These are phyloP conservation scores for Candida sp. DNA, from an alignment of 1,139 yeast genomes.

Conservation along the genomic window DNA sequence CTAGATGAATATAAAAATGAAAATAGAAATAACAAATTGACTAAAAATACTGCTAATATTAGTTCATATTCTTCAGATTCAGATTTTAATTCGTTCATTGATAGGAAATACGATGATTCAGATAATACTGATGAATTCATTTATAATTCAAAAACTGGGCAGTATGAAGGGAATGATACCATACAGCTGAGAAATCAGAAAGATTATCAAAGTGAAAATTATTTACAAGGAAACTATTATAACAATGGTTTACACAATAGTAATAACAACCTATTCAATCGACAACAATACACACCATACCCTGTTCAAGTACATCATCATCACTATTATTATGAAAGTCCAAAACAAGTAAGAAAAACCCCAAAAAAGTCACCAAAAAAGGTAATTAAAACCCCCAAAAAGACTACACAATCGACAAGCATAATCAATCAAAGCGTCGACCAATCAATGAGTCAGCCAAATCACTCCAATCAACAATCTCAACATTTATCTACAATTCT, in stretches of 20 bases:
- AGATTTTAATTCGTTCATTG: conserved; percentile 14
- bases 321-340: conserved; percentile 30
- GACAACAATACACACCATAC: conserved; percentile 6
- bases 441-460: background rate
- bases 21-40: no score
- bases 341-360: conserved; percentile 2
- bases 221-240: no score
- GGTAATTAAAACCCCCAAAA: conserved; percentile 2
- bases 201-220: background rate
- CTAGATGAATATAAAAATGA: conserved; percentile 9
- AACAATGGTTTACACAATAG: no score
- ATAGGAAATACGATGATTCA: conserved; percentile 5
- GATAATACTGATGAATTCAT: conserved; percentile 17
- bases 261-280: background rate
- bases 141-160: conserved; percentile 17
- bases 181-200: background rate
- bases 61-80: conserved; percentile 19
- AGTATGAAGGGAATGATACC: conserved; percentile 18
- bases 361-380: background rate
- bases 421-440: background rate
- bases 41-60: conserved; percentile 2
- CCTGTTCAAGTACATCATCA: conserved; percentile 42
- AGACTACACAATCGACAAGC: conserved; percentile 3
- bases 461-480: background rate
- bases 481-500: conserved; percentile 9